These are phyloP conservation scores for Oryza coarctata DNA, from an alignment of 176 grass and related monocot species.

Conservation along the genomic window DNA sequence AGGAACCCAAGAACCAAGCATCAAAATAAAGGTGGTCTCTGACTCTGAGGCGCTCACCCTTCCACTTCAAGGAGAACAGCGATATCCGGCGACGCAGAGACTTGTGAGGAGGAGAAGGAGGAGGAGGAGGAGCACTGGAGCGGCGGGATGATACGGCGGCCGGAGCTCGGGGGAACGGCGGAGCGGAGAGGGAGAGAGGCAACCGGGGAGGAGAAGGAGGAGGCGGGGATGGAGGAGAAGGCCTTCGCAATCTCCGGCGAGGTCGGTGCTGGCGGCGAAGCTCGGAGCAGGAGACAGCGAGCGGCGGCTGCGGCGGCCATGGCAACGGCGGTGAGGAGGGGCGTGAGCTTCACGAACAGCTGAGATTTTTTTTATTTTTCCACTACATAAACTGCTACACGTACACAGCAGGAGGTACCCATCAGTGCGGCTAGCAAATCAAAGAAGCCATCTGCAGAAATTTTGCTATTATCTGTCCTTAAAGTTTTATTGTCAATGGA, in stretches of 20 bases:
- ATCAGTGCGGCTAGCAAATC: too few species aligned
- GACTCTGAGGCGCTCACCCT: constrained; percentile 39
- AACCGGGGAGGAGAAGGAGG: neutral
- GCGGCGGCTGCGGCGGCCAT: constrained; percentile 5
- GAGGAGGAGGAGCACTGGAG: constrained; percentile 30
- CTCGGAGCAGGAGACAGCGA: constrained; percentile 16
- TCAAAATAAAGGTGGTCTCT: neutral
- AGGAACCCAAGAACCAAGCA: neutral
- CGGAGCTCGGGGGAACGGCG: neutral
- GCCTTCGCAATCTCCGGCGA: neutral
- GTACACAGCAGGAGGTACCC: neutral
- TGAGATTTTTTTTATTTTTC: neutral
- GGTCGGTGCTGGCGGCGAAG: neutral
- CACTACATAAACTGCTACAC: neutral
- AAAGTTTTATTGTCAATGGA: too few species aligned
- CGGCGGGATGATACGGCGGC: neutral
- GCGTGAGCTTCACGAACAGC: neutral
- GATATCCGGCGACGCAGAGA: neutral
- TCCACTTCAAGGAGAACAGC: constrained; percentile 59
- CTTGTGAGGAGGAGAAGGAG: neutral
- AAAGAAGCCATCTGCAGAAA: too few species aligned
- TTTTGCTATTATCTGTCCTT: too few species aligned
- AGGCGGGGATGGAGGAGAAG: neutral
- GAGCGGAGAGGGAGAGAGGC: neutral
- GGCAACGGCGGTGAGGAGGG: neutral